These are phyloP conservation scores for Rhododendron williamsianum DNA, from an alignment of 148 eudicot species.

Conservation along the genomic window DNA sequence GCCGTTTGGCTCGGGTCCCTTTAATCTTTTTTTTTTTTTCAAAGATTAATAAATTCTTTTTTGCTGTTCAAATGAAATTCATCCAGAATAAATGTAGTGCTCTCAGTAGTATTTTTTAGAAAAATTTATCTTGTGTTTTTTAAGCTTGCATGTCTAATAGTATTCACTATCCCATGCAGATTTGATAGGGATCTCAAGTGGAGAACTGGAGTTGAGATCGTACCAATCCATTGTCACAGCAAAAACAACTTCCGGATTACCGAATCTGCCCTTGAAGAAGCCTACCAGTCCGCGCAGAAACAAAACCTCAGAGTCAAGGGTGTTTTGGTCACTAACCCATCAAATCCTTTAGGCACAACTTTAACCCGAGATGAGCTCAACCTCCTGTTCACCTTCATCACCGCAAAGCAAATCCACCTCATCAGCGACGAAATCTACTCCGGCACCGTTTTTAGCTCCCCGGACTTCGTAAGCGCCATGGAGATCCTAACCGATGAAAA, in stretches of 20 bases:
- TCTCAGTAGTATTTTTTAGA: no score
- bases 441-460: slow-evolving; percentile 44
- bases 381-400: slow-evolving; percentile 41
- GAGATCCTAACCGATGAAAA: slow-evolving; percentile 37
- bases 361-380: slow-evolving; percentile 40
- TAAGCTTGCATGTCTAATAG: background rate
- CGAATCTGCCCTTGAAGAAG: slow-evolving; percentile 54
- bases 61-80: no score
- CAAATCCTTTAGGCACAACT: slow-evolving; percentile 61
- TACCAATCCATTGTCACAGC: slow-evolving; percentile 61
- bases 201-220: slow-evolving; percentile 69
- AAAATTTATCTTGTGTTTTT: background rate
- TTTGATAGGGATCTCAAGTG: slow-evolving; percentile 79
- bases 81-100: no score
- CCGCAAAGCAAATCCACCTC: slow-evolving; percentile 41
- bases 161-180: slow-evolving; percentile 26
- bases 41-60: no score
- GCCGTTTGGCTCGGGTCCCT: no score
- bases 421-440: slow-evolving; percentile 69
- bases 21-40: no score
- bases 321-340: slow-evolving; percentile 67
- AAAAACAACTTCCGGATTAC: slow-evolving; percentile 49
- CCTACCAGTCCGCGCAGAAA: slow-evolving; percentile 46
- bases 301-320: slow-evolving; percentile 59
- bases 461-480: slow-evolving; percentile 51